Evolutionary conservation across 768 basidiomycete species (phyloP), one percentile per base, ranked within the genome.

Genomic region (Mycena galericulata): DNA sequence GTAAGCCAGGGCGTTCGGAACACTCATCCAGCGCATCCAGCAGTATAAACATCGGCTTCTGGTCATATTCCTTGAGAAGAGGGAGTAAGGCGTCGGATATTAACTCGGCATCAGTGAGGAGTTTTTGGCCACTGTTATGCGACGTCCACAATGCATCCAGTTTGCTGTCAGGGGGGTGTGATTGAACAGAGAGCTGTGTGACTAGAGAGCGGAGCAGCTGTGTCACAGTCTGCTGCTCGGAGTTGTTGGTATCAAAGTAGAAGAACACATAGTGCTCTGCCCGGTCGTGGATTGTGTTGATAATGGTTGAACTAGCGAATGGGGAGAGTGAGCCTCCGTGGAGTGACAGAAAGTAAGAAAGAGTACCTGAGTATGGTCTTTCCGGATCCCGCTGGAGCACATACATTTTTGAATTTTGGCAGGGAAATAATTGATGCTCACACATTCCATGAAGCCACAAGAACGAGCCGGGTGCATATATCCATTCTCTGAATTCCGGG

Each of bases 1-100:
- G 49, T 10, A 76, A 47, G 32, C 59, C 49, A 2, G 53, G 45
- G n/a, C 57, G 43, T 30, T 73, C 68, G 17, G 57, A 36, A 34
- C 70, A 72, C 63, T 76, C 75, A 32, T 76, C 75, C 2, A 76
- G 55, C 0, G 64, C 75, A 46, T 76, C 75, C 30, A 76, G 29
- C 4, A 76, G 47, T 41, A 76, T 55, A 38, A 71, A 76, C 0
- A 67, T 71, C 0, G 36, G 46, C 9, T 40, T 8, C 11, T 24
- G 36, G 58, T 57, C n/a, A n/a, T n/a, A 60, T 26, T 45, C 56
- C 36, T 38, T 49, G 34, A 71, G 55, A 45, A 71, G 51, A 22
- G 53, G 54, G 22, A 59, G 46, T 41, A 76, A 54, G 10, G 60
- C 72, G 9, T 65, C 41, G 7, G 36, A 49, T 15, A 67, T 26